These are phyloP conservation scores for Alternaria gansuensis DNA, from an alignment of 2,329 filamentous ascomycete genomes.

Conservation along the genomic window DNA sequence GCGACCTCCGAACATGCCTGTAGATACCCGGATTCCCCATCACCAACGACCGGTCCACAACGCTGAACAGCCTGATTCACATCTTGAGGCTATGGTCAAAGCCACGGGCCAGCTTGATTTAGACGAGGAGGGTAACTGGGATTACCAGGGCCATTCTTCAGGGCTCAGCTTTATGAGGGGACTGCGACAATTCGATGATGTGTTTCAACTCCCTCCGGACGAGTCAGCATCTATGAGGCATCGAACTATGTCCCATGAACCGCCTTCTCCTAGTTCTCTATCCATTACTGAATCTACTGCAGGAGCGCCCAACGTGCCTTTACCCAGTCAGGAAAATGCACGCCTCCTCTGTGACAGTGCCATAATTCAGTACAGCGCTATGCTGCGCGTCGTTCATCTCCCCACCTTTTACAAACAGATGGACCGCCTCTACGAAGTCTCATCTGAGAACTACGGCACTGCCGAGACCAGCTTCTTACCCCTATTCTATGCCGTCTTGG, in stretches of 20 bases:
- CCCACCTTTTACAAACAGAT: slow-evolving; percentile 82
- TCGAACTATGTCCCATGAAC: slow-evolving; percentile 64
- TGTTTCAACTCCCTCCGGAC: slow-evolving; percentile 72
- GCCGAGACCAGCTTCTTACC: slow-evolving; percentile 60
- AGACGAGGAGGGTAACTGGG: slow-evolving; percentile 89
- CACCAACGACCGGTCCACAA: slow-evolving; percentile 29
- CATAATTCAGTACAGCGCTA: slow-evolving; percentile 68
- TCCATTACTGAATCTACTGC: slow-evolving; percentile 65
- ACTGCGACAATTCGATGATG: slow-evolving; percentile 84
- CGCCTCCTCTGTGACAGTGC: slow-evolving; percentile 66
- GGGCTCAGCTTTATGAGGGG: slow-evolving; percentile 86
- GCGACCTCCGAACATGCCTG: slow-evolving; percentile 35
- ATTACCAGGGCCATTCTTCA: slow-evolving; percentile 94
- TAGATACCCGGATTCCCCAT: slow-evolving; percentile 34
- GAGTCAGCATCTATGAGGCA: slow-evolving; percentile 65
- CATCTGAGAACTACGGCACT: slow-evolving; percentile 58
- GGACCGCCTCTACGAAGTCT: slow-evolving; percentile 77
- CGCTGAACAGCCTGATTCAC: slow-evolving; percentile 63
- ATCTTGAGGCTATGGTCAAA: slow-evolving; percentile 93
- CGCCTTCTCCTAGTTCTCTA: slow-evolving; percentile 75
- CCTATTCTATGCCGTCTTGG: slow-evolving; percentile 59
- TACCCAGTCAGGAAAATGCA: slow-evolving; percentile 71
- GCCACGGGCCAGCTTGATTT: slow-evolving; percentile 90
- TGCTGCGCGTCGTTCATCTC: slow-evolving; percentile 79
- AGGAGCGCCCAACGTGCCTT: slow-evolving; percentile 59